phyloP scores from a whole-genome alignment of 2,329 filamentous ascomycete species.

The Alternaria sp. region DNA sequence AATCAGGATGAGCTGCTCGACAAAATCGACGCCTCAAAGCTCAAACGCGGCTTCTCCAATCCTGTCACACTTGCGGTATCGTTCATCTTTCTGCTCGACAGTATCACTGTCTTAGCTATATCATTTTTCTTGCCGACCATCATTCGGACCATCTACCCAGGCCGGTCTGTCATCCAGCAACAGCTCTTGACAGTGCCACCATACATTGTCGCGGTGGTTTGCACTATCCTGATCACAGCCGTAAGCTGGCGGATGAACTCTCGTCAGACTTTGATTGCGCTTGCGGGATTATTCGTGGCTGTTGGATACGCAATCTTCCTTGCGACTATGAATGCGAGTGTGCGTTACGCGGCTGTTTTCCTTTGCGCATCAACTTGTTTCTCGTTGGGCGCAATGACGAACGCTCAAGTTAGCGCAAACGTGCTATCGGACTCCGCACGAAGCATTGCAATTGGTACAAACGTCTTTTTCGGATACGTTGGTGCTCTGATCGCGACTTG shows the following conservation, averaged over 20 bases:
- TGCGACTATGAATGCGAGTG: constrained; percentile 53
- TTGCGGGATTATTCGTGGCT: constrained; percentile 68
- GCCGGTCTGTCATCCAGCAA: constrained; percentile 63
- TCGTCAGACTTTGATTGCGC: constrained; percentile 65
- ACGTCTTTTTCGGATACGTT: constrained; percentile 71
- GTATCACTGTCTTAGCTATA: constrained; percentile 72
- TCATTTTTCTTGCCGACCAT: constrained; percentile 74
- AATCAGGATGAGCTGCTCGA: constrained; percentile 67
- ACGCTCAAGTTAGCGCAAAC: constrained; percentile 72
- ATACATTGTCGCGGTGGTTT: constrained; percentile 70
- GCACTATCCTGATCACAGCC: constrained; percentile 65
- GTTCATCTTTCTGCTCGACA: constrained; percentile 67
- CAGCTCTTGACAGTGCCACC: constrained; percentile 74
- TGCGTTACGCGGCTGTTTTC: constrained; percentile 73
- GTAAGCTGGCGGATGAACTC: constrained; percentile 66
- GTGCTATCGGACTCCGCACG: constrained; percentile 73
- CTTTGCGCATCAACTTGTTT: constrained; percentile 69
- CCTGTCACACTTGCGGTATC: constrained; percentile 65
- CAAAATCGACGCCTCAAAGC: constrained; percentile 65
- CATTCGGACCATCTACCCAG: constrained; percentile 69
- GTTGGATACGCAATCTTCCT: constrained; percentile 73
- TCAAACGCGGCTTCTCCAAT: constrained; percentile 66
- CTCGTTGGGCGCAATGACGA: constrained; percentile 66
- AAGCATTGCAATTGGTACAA: constrained; percentile 24
- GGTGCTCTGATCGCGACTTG: constrained; percentile 71